Evolutionary conservation across 768 basidiomycete species (phyloP).

Genomic region (Leccinum uliginosum): DNA sequence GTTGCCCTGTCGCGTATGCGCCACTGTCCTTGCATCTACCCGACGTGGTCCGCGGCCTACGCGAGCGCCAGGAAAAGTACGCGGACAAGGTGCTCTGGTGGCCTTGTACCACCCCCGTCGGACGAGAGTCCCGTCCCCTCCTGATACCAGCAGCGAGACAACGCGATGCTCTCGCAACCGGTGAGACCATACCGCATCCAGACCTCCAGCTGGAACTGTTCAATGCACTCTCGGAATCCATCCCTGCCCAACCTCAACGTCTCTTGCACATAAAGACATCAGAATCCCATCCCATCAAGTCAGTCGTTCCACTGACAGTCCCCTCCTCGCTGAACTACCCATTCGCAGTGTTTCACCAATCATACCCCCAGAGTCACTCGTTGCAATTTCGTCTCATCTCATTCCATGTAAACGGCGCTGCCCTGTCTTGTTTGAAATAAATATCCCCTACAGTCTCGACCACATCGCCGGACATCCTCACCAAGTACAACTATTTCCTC

Average conservation of each 20-base stretch:
- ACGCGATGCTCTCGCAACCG: slow-evolving; percentile 20
- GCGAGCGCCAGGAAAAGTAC: slow-evolving; percentile 44
- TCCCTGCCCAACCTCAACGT: slow-evolving; percentile 6
- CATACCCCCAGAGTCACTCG: slow-evolving; percentile 47
- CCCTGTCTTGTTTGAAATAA: slow-evolving; percentile 35
- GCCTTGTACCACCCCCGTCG: slow-evolving; percentile 27
- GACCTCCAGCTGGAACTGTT: slow-evolving; percentile 47
- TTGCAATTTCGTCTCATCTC: slow-evolving; percentile 38
- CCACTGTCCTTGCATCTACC: slow-evolving; percentile 65
- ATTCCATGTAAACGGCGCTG: slow-evolving; percentile 13
- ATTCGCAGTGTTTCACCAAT: slow-evolving; percentile 48
- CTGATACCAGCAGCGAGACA: slow-evolving; percentile 22
- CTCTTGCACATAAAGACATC: slow-evolving; percentile 57
- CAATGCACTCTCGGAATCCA: slow-evolving; percentile 51
- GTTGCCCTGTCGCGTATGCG: slow-evolving; percentile 52
- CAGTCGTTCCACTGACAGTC: slow-evolving; percentile 18
- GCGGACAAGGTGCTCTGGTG: slow-evolving; percentile 45
- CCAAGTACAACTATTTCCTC: slow-evolving; percentile 34
- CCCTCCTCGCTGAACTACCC: slow-evolving; percentile 1
- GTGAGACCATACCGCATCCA: slow-evolving; percentile 12
- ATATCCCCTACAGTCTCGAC: slow-evolving; percentile 31
- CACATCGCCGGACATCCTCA: slow-evolving; percentile 37
- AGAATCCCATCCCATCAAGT: slow-evolving; percentile 82
- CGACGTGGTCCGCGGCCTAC: slow-evolving; percentile 49
- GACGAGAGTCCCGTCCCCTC: slow-evolving; percentile 3